phyloP scores from a whole-genome alignment of 1,139 yeast genomes.

The Geotrichum histeridarum region DNA sequence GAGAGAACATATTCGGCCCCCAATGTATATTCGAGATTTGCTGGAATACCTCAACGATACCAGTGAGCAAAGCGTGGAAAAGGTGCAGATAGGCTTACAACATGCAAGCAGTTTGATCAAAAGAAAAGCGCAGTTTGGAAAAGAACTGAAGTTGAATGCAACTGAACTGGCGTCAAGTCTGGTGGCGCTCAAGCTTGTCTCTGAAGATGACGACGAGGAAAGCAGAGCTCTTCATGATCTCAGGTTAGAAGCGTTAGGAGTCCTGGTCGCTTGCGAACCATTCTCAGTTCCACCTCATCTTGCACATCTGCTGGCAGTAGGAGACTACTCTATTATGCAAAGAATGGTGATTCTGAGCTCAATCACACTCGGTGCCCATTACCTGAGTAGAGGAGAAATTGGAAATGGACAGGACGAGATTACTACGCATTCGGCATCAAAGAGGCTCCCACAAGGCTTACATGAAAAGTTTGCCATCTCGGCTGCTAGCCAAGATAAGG shows the following conservation, averaged over 20 bases:
- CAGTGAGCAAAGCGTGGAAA: slow-evolving; percentile 44
- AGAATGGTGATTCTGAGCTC: slow-evolving; percentile 53
- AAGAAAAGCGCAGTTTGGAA: slow-evolving; percentile 49
- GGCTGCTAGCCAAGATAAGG: not conserved
- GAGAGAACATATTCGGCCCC: slow-evolving; percentile 43
- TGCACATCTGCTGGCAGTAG: slow-evolving; percentile 45
- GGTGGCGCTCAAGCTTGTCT: slow-evolving; percentile 40
- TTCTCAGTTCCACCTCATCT: slow-evolving; percentile 40
- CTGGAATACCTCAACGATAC: slow-evolving; percentile 45
- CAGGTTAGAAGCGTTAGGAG: slow-evolving; percentile 48
- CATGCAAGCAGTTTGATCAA: slow-evolving; percentile 53
- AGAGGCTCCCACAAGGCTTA: slow-evolving; percentile 45
- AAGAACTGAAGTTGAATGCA: slow-evolving; percentile 51
- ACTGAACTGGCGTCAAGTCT: slow-evolving; percentile 45
- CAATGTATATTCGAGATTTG: slow-evolving; percentile 61
- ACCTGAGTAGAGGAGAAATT: slow-evolving; percentile 30
- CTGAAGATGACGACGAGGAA: slow-evolving; percentile 42
- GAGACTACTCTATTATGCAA: slow-evolving; percentile 64
- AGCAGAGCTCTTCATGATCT: slow-evolving; percentile 48
- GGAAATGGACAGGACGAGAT: slow-evolving; percentile 51
- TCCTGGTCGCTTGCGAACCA: slow-evolving; percentile 51
- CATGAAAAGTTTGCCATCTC: slow-evolving; percentile 36
- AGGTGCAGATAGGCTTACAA: slow-evolving; percentile 47
- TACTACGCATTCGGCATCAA: slow-evolving; percentile 39
- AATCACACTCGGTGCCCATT: slow-evolving; percentile 47